These are phyloP conservation scores for Halenospora varia DNA, from an alignment of 495 filamentous ascomycete species.

Conservation along the genomic window DNA sequence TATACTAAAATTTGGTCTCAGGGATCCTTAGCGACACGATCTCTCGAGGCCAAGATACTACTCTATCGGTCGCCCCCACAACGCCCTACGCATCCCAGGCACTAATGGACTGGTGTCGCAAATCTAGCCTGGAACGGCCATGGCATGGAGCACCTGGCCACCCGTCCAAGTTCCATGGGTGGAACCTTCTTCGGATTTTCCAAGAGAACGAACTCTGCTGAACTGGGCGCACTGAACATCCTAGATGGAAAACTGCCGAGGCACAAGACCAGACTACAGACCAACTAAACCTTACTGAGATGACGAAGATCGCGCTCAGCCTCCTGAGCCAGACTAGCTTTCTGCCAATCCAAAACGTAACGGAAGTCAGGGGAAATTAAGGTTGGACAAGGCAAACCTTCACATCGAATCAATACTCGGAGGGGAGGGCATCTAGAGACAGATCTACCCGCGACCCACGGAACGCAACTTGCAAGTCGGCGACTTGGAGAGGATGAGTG, in stretches of 20 bases:
- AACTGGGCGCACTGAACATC: not conserved
- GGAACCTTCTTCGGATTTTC: not conserved
- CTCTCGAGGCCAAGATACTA: not conserved
- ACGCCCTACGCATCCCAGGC: not conserved
- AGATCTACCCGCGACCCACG: not conserved
- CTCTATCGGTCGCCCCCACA: not conserved
- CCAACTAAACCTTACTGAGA: too few species aligned
- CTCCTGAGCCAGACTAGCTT: not conserved
- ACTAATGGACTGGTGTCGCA: not conserved
- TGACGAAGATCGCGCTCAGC: not conserved
- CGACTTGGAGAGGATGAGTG: too few species aligned
- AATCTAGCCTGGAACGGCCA: not conserved
- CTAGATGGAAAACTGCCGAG: not conserved
- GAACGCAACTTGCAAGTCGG: too few species aligned
- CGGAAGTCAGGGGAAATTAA: not conserved
- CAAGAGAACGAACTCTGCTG: not conserved
- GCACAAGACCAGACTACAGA: not conserved
- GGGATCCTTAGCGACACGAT: not conserved
- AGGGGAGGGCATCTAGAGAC: not conserved
- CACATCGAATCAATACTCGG: not conserved
- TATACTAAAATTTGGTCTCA: not conserved
- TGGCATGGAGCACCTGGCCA: too few species aligned
- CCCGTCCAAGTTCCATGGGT: not conserved
- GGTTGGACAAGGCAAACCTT: not conserved
- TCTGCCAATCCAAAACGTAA: not conserved